A percentile compares a stretch with the other conserved stretches of the same genome.
Evolutionary conservation across 345 rosid genomes (phyloP).

Genomic region (Syzygium aqueum): DNA sequence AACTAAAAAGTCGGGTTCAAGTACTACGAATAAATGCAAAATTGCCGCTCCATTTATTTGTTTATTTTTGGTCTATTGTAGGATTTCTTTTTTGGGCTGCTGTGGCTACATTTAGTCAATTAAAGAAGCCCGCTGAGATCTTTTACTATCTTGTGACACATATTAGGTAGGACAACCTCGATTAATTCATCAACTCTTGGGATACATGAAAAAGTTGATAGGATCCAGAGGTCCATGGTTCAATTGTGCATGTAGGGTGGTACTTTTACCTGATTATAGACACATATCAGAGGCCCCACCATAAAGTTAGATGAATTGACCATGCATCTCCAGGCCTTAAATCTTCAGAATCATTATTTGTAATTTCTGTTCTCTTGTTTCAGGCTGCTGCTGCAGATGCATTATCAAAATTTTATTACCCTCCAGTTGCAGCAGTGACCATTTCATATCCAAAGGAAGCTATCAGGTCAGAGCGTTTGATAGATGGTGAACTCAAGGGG

Average conservation of each 20-base stretch:
- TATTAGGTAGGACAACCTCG: background rate
- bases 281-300: background rate
- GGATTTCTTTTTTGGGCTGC: background rate
- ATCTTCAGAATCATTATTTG: background rate
- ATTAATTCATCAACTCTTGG: background rate
- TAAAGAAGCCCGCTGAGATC: background rate
- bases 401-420: constrained; percentile 76
- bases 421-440: constrained; percentile 92
- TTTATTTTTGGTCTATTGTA: background rate
- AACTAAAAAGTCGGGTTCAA: background rate
- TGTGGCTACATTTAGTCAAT: background rate
- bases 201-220: background rate
- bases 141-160: background rate
- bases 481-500: constrained; percentile 88
- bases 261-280: background rate
- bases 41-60: background rate
- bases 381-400: constrained; percentile 77
- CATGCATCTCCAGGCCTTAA: background rate
- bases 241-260: background rate
- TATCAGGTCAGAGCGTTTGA: constrained; percentile 59
- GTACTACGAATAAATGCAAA: background rate
- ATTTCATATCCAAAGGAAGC: constrained; percentile 88
- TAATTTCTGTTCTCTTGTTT: background rate
- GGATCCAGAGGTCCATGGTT: background rate
- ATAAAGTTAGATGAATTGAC: background rate